These are phyloP conservation scores for Carex kokanica DNA, from an alignment of 176 grass and related monocot genomes.

Conservation along the genomic window DNA sequence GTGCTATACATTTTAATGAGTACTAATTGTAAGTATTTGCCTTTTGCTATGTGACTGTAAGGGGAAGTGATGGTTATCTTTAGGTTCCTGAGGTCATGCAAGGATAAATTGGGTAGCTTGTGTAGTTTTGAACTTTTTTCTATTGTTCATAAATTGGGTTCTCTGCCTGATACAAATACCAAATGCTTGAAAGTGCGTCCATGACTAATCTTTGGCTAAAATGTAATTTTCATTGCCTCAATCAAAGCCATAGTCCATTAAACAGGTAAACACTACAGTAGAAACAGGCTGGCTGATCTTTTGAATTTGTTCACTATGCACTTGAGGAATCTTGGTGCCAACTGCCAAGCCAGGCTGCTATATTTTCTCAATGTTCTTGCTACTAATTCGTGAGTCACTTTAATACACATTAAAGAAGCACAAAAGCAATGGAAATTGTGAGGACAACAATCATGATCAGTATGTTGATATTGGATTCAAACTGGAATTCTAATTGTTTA, in stretches of 20 bases:
- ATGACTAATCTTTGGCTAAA: no score
- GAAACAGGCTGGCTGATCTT: neutral
- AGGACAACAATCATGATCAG: neutral
- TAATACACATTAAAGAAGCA: neutral
- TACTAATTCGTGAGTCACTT: neutral
- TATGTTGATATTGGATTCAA: neutral
- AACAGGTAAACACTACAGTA: neutral
- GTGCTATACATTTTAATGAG: constrained; percentile 94
- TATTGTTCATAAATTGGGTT: neutral
- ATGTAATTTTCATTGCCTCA: no score
- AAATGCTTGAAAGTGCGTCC: neutral
- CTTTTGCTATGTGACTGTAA: neutral
- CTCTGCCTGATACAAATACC: neutral
- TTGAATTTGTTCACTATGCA: neutral
- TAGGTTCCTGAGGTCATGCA: neutral
- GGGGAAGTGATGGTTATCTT: neutral
- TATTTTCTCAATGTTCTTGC: neutral
- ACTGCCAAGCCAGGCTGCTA: neutral
- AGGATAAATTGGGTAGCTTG: constrained; percentile 22
- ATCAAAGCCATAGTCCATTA: neutral
- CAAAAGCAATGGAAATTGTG: neutral
- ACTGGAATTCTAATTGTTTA: constrained; percentile 9
- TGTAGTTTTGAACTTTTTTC: constrained; percentile 1
- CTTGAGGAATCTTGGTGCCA: neutral
- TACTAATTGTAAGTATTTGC: constrained; percentile 40